Evolutionary conservation across 176 grass and related monocot species (phyloP).

Genomic region (Cenchrus fungigraminus): DNA sequence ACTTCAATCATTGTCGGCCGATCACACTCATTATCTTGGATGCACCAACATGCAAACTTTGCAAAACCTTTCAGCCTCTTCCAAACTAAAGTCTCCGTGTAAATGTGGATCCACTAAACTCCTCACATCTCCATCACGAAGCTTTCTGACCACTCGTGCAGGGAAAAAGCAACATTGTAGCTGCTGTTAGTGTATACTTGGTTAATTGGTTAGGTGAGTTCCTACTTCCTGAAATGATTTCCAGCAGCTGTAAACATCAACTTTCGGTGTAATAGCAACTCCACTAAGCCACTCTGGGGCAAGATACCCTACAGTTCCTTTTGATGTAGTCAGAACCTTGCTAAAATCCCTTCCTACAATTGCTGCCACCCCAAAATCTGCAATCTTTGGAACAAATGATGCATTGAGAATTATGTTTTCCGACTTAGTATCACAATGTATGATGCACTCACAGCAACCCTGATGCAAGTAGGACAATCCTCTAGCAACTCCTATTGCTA

Average conservation of each 20-base stretch:
- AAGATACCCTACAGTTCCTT: neutral
- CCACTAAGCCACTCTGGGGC: neutral
- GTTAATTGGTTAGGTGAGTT: too few species aligned
- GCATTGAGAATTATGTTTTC: neutral
- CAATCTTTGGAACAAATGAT: neutral
- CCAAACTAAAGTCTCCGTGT: too few species aligned
- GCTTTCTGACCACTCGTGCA: too few species aligned
- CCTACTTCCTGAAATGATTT: too few species aligned
- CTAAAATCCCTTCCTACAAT: neutral
- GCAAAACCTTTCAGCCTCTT: neutral
- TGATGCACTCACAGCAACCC: neutral
- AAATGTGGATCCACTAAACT: too few species aligned
- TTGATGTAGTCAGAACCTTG: neutral
- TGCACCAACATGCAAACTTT: constrained; percentile 60
- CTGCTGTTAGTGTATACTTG: too few species aligned
- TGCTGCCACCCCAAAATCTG: neutral
- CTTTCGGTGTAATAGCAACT: neutral
- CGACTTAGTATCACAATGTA: neutral
- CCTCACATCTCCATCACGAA: too few species aligned
- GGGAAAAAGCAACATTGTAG: too few species aligned
- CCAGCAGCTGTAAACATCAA: too few species aligned
- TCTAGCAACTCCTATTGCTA: too few species aligned
- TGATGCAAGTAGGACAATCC: too few species aligned
- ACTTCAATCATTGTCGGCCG: neutral
- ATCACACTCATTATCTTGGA: constrained; percentile 41